Evolutionary conservation across 345 rosid genomes (phyloP).

Genomic region (Excoecaria cochinchinensis): DNA sequence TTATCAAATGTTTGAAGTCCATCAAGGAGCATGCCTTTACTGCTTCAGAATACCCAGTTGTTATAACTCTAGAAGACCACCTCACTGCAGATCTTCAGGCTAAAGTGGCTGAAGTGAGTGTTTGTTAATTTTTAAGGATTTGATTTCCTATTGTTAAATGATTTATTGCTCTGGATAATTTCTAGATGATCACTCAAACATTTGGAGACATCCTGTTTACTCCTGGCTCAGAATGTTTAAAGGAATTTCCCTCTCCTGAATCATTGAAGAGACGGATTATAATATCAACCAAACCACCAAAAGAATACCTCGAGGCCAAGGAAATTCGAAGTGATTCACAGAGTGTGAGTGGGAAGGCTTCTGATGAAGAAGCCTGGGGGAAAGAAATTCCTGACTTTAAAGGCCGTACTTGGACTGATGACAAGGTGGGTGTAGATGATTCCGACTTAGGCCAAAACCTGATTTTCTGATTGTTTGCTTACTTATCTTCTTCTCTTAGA

Average conservation of each 20-base stretch:
- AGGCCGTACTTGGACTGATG: slow-evolving; percentile 17
- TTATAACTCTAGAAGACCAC: slow-evolving; percentile 96
- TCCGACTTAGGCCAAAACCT: background rate
- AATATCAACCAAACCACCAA: slow-evolving; percentile 95
- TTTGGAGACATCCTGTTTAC: slow-evolving; percentile 82
- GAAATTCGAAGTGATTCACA: slow-evolving; percentile 29
- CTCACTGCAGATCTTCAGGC: slow-evolving; percentile 81
- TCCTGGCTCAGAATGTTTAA: slow-evolving; percentile 72
- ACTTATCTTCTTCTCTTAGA: slow-evolving; percentile 31
- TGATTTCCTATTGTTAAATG: slow-evolving; percentile 3
- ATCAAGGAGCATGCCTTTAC: slow-evolving; percentile 73
- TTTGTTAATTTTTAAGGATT: background rate
- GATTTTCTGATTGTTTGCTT: slow-evolving; percentile 8
- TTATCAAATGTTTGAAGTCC: slow-evolving; percentile 60
- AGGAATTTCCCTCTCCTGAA: slow-evolving; percentile 79
- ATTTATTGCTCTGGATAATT: slow-evolving; percentile 24
- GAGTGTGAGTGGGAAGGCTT: slow-evolving; percentile 46
- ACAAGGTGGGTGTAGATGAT: slow-evolving; percentile 38
- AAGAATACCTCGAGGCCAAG: slow-evolving; percentile 66
- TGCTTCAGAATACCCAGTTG: slow-evolving; percentile 81
- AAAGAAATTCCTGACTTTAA: slow-evolving; percentile 59
- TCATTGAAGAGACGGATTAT: slow-evolving; percentile 62
- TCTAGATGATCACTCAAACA: slow-evolving; percentile 71
- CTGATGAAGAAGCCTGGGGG: slow-evolving; percentile 67
- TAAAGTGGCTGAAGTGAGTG: slow-evolving; percentile 74